Evolutionary conservation across 257 asterid species (phyloP), one percentile per base, ranked within the genome.

Genomic region (Lithospermum erythrorhizon): DNA sequence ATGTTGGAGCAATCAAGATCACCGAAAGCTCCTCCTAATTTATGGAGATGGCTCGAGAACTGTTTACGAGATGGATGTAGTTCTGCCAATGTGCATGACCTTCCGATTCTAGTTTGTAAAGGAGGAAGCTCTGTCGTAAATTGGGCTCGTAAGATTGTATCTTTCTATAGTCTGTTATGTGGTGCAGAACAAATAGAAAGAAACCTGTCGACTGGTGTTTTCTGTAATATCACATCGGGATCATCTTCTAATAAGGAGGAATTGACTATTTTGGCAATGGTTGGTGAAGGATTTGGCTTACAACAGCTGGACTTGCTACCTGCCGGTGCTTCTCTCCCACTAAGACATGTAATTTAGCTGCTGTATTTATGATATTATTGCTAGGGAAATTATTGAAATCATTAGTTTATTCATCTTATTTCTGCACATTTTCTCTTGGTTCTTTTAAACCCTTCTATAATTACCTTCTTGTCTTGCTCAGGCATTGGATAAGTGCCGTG

Each of bases 401-500:
- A 22, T 9, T n/a, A 25, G 22, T 25, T 49, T 52, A n/a, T 2
- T 18, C 6, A 23, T 55, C 18, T 55, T 24, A 6, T 56, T 55
- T 25, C 1, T 56, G 2, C 23, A 56, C 6, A 21, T 65, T 58
- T 35, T 57, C 7, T 25, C 58, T 57, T 19, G 17, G 23, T 47
- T 53, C 32, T 57, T 41, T 23, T 32, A 61, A 35, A 41, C 15
- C 24, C 14, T 17, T 30, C 21, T 3, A 51, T 24, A 24, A 19
- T 53, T 9, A 62, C 21, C 45, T 49, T 75, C 51, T 16, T 55
- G 54, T 69, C 65, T 25, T 71, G 55, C 72, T 53, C 73, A 93
- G 98, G 95, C 91, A 62, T 73, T 93, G 72, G 94, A 86, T 70
- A 93, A 75, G 73, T 88, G 97, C 75, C 95, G 98, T 19, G 97